A percentile compares a stretch with the other conserved stretches of the same genome.
These are phyloP conservation scores for Hypoxylon sp. DNA, from an alignment of 2,329 filamentous ascomycete genomes.

Conservation along the genomic window DNA sequence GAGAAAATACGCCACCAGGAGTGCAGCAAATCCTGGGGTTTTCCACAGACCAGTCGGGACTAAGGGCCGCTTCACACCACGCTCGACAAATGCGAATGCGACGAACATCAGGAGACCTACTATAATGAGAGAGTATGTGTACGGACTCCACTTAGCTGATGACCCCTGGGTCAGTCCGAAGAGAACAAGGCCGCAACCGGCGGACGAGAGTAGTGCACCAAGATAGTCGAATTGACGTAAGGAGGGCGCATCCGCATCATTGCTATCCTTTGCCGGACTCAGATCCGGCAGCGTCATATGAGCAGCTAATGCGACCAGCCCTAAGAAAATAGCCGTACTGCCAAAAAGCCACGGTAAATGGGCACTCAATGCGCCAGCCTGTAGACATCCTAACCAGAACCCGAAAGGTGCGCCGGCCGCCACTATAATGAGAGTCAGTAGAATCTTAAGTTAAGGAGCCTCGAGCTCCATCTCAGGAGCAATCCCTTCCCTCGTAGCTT, in stretches of 20 bases:
- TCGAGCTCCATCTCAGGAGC: background rate
- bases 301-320: conserved; percentile 56
- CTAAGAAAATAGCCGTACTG: conserved; percentile 59
- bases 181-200: conserved; percentile 54
- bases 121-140: conserved; percentile 56
- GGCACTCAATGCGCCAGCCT: conserved; percentile 59
- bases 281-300: conserved; percentile 59
- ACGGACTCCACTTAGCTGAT: conserved; percentile 55
- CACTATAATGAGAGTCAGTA: conserved; percentile 42
- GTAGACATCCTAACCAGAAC: conserved; percentile 57
- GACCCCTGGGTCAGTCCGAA: conserved; percentile 57
- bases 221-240: conserved; percentile 51
- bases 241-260: conserved; percentile 47
- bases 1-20: conserved; percentile 61
- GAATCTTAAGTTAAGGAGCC: background rate
- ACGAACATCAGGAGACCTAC: conserved; percentile 52
- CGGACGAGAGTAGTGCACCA: conserved; percentile 50
- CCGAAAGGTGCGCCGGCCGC: conserved; percentile 56
- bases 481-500: background rate
- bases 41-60: conserved; percentile 58
- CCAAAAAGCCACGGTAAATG: conserved; percentile 62
- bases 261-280: conserved; percentile 49
- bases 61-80: conserved; percentile 52
- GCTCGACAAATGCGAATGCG: conserved; percentile 54
- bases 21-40: conserved; percentile 60